phyloP scores from a whole-genome alignment of 345 rosid genomes.

The Hirschfeldia incana region DNA sequence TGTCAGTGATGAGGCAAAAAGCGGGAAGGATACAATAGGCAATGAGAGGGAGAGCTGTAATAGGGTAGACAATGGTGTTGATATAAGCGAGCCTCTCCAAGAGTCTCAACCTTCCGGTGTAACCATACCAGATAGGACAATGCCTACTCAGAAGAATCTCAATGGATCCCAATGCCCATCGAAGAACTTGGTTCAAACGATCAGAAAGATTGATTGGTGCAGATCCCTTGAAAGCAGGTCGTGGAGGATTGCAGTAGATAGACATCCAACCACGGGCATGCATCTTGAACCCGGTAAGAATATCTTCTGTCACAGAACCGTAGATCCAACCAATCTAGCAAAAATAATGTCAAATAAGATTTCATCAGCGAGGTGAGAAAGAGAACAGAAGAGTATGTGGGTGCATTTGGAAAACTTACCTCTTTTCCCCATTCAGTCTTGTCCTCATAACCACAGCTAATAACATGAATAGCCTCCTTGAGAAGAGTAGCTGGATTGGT shows the following conservation, averaged over 20 bases:
- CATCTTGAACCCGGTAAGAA: conserved; percentile 99
- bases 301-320: conserved; percentile 99
- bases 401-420: conserved; percentile 47
- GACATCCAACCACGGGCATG: conserved; percentile 99
- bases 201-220: conserved; percentile 99
- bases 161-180: conserved; percentile 98
- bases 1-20: conserved; percentile 88
- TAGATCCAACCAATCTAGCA: conserved; percentile 97
- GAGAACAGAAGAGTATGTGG: neutral
- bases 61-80: conserved; percentile 94
- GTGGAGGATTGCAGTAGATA: conserved; percentile 96
- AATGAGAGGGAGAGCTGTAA: conserved; percentile 86
- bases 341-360: conserved; percentile 14
- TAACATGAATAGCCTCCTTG: conserved; percentile 98
- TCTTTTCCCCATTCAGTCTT: conserved; percentile 99
- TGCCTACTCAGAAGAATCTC: conserved; percentile 97
- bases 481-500: conserved; percentile 94
- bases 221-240: conserved; percentile 99
- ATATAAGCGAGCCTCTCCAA: conserved; percentile 94
- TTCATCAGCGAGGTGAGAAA: conserved; percentile 13
- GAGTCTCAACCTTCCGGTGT: conserved; percentile 73
- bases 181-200: conserved; percentile 98
- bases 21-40: conserved; percentile 97
- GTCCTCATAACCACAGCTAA: conserved; percentile 99
- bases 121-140: conserved; percentile 99